Evolutionary conservation across 2,329 filamentous ascomycete species (phyloP).

Genomic region (Chaetothyriales sp.): DNA sequence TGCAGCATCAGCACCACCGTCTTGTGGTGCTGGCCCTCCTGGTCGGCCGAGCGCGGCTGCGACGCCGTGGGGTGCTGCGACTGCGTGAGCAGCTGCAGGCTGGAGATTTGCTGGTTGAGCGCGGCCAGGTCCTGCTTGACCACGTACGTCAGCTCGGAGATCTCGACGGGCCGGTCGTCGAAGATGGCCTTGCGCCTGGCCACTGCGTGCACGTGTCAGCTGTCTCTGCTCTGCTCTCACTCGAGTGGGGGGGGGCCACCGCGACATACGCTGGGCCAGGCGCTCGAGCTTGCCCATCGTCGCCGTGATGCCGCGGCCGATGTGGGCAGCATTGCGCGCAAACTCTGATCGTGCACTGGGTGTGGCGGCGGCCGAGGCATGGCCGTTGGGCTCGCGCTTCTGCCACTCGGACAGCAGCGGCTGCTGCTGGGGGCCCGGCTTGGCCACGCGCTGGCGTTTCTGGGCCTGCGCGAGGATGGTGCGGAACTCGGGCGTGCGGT

Average conservation of each 20-base stretch:
- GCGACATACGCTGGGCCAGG: slow-evolving; percentile 65
- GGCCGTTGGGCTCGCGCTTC: slow-evolving; percentile 44
- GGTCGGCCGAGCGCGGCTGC: slow-evolving; percentile 38
- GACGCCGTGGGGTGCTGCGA: slow-evolving; percentile 55
- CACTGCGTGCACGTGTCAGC: slow-evolving; percentile 36
- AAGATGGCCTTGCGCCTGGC: slow-evolving; percentile 96
- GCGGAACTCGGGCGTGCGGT: slow-evolving; percentile 90
- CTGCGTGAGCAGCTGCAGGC: slow-evolving; percentile 62
- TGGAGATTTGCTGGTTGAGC: slow-evolving; percentile 74
- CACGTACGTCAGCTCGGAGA: slow-evolving; percentile 90
- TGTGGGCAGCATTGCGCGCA: slow-evolving; percentile 77
- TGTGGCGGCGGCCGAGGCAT: slow-evolving; percentile 34
- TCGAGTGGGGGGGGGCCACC: neutral
- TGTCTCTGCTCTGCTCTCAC: neutral
- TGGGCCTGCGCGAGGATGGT: slow-evolving; percentile 79
- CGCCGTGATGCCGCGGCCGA: slow-evolving; percentile 76
- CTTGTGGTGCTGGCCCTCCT: slow-evolving; percentile 95
- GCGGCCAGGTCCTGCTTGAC: slow-evolving; percentile 92
- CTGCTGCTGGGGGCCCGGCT: slow-evolving; percentile 65
- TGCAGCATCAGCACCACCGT: slow-evolving; percentile 43
- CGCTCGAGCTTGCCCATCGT: slow-evolving; percentile 95
- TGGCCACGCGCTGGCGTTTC: slow-evolving; percentile 60
- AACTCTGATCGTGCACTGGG: slow-evolving; percentile 64
- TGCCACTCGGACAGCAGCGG: slow-evolving; percentile 64
- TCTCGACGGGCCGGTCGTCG: slow-evolving; percentile 90